Evolutionary conservation across 371 early-diverging fungal genomes (phyloP), one percentile per base, ranked within the genome.

Genomic region (Mucor circinelloides): DNA sequence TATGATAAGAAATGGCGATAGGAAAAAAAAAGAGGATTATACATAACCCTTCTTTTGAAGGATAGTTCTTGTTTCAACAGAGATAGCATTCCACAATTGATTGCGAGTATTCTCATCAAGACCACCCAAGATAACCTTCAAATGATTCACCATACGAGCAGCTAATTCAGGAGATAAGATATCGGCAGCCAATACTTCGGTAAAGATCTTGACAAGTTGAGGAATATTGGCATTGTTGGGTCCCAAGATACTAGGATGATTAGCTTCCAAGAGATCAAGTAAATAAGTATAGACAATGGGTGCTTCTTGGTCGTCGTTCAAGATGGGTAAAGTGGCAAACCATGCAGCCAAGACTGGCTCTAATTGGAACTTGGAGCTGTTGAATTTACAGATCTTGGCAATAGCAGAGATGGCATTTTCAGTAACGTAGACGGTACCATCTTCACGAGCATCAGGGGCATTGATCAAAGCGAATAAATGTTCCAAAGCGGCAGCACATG

Each of bases 361-460:
- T 12, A 87, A 69, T 63, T 92, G 89, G 55, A 89, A 77, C 67
- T 86, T 83, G 68, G 71, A 68, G 58, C 68, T 71, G 71, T 87
- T 86, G 74, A 81, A 90, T 58, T 87, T 85, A 76, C 90, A 88
- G 50, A 96, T 91, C 84, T 97, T 97, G 68, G 92, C 91, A 40
- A 97, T 75, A 9, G 97, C 96, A 15, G 96, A 83, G 17, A 95
- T 84, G 8, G 92, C 93, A 71, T 96, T 98, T 78, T 98, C 98
- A 0, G 94, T 94, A 0, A 92, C 94, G 63, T 87, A 87, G 6
- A 93, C 76, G 63, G 92, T 89, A 34, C 90, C 95, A n/a, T 87
- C 80, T 23, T 77, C 81, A 21, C 91, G 87, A 4, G 94, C 77
- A 50, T 89, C 88, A 15, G 89, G 85, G 15, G 79, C 81, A 58